These are phyloP conservation scores for Salvia splendens DNA, from an alignment of 257 asterid species.

Conservation along the genomic window DNA sequence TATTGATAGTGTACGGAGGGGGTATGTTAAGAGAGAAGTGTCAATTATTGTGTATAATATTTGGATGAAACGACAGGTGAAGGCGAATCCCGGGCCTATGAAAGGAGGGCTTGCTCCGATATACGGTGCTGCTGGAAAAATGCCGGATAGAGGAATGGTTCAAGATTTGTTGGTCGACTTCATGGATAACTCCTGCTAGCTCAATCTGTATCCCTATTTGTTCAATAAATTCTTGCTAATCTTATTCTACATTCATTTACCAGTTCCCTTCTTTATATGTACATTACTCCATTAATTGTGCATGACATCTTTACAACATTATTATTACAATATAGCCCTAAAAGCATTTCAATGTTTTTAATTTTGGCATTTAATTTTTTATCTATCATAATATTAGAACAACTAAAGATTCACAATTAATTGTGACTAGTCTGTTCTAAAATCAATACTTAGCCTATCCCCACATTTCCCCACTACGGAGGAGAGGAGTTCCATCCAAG, in stretches of 20 bases:
- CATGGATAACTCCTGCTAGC: constrained; percentile 83
- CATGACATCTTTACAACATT: too few relatives aligned
- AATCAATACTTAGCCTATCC: too few relatives aligned
- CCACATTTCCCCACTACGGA: too few relatives aligned
- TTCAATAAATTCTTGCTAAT: neutral
- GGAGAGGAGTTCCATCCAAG: too few relatives aligned
- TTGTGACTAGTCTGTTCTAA: too few relatives aligned
- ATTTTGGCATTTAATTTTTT: too few relatives aligned
- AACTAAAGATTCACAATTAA: too few relatives aligned
- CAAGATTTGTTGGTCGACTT: constrained; percentile 87
- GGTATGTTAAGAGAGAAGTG: neutral
- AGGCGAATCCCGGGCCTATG: constrained; percentile 87
- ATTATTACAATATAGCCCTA: too few relatives aligned
- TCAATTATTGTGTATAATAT: neutral
- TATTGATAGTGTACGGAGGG: too few relatives aligned
- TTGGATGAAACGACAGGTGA: constrained; percentile 54
- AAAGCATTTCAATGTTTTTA: too few relatives aligned
- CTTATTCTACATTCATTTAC: constrained; percentile 18
- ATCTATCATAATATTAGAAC: too few relatives aligned
- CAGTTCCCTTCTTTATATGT: neutral
- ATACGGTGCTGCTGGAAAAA: constrained; percentile 97
- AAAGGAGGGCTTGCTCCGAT: constrained; percentile 96
- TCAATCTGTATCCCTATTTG: neutral
- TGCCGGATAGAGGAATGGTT: constrained; percentile 94
- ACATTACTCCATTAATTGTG: too few relatives aligned